A percentile compares a stretch with the other conserved stretches of the same genome.
These are phyloP conservation scores for Talaromyces ruber DNA, from an alignment of 495 filamentous ascomycete species.

Conservation along the genomic window DNA sequence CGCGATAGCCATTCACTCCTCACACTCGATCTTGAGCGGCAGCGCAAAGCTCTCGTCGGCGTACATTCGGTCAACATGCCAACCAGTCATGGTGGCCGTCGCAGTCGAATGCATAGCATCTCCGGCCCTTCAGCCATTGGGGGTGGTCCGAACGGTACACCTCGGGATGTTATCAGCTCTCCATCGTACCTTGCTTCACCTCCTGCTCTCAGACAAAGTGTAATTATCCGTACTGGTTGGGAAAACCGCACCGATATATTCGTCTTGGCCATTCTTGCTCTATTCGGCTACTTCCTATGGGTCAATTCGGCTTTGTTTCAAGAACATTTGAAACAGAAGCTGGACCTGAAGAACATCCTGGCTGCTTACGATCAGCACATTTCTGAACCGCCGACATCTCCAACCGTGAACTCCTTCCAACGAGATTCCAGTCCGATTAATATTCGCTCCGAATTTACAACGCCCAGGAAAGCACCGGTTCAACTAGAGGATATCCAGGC, in stretches of 20 bases:
- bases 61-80: conserved; percentile 37
- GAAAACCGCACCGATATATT: conserved; percentile 46
- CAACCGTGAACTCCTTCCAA: not conserved
- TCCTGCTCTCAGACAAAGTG: conserved; percentile 36
- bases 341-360: conserved; percentile 46
- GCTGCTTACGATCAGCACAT: conserved; percentile 36
- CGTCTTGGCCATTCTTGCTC: conserved; percentile 33
- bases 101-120: conserved; percentile 16
- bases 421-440: not conserved
- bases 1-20: conserved; percentile 30
- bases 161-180: conserved; percentile 26
- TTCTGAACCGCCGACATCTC: conserved; percentile 15
- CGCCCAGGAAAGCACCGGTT: conserved; percentile 4
- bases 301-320: conserved; percentile 41
- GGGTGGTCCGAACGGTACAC: conserved; percentile 30
- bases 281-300: conserved; percentile 39
- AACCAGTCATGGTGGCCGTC: conserved; percentile 9
- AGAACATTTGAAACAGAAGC: conserved; percentile 39
- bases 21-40: conserved; percentile 32
- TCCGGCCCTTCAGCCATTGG: conserved; percentile 13
- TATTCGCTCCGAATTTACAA: not conserved
- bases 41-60: conserved; percentile 42
- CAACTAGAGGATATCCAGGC: conserved; percentile 8
- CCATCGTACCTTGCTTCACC: conserved; percentile 36
- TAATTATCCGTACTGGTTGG: conserved; percentile 45